Evolutionary conservation across 2,329 filamentous ascomycete species (phyloP).

Genomic region (Proliferodiscus dingleyae): DNA sequence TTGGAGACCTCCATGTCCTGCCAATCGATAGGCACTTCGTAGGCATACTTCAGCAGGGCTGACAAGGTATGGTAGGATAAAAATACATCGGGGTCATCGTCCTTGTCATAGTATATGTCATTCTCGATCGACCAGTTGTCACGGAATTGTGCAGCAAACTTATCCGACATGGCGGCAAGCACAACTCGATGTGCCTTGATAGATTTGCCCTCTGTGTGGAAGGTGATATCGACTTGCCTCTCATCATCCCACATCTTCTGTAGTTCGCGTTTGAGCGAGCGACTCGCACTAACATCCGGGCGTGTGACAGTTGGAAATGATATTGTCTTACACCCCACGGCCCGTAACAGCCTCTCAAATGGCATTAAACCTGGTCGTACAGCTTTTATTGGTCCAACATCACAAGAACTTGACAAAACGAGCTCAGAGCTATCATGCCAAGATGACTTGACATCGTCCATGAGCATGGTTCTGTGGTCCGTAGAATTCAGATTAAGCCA

Average conservation of each 20-base stretch:
- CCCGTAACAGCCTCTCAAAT: conserved; percentile 21
- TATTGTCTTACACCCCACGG: conserved; percentile 21
- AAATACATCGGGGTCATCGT: conserved; percentile 12
- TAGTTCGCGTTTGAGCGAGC: conserved; percentile 6
- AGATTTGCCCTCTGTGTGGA: conserved; percentile 8
- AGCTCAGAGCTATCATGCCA: conserved; percentile 21
- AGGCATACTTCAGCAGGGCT: conserved; percentile 22
- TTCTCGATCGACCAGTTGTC: conserved; percentile 11
- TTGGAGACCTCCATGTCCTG: conserved; percentile 17
- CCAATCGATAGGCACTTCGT: conserved; percentile 23
- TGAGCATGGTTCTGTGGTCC: not conserved
- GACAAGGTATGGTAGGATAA: conserved; percentile 21
- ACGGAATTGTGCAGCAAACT: conserved; percentile 15
- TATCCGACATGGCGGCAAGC: conserved; percentile 14
- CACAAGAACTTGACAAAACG: conserved; percentile 22
- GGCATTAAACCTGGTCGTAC: conserved; percentile 18
- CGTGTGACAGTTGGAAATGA: conserved; percentile 17
- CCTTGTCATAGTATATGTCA: conserved; percentile 14
- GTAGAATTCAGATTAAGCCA: conserved; percentile 21
- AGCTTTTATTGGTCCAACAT: conserved; percentile 20
- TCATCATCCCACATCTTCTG: conserved; percentile 7
- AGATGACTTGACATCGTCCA: conserved; percentile 14
- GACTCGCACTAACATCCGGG: not conserved
- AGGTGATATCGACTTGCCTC: conserved; percentile 18
- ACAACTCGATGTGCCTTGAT: conserved; percentile 21